phyloP scores from a whole-genome alignment of 371 early-diverging fungal species.

The Mortierella sp. region DNA sequence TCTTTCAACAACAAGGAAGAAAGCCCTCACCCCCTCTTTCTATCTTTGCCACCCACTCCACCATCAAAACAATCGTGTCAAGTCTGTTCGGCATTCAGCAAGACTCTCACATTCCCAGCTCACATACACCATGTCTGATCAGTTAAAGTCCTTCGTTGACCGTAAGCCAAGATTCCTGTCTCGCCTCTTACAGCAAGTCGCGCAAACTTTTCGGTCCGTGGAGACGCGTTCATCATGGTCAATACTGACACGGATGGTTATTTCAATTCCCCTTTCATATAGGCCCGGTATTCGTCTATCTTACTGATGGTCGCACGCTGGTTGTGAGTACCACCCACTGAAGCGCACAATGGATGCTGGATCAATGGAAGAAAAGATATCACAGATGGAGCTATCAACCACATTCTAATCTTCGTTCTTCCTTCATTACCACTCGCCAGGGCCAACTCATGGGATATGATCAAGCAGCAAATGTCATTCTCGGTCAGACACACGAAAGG shows the following conservation, averaged over 20 bases:
- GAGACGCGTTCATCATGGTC: too few relatives aligned
- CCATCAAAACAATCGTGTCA: background rate
- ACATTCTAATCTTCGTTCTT: background rate
- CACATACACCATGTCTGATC: constrained; percentile 29
- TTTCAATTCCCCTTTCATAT: background rate
- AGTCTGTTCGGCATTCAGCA: background rate
- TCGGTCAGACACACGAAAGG: constrained; percentile 44
- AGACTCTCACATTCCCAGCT: background rate
- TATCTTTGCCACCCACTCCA: background rate
- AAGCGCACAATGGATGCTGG: background rate
- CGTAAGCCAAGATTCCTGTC: constrained; percentile 17
- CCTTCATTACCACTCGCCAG: constrained; percentile 6
- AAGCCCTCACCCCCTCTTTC: too few relatives aligned
- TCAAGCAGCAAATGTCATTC: constrained; percentile 43
- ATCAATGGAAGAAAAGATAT: background rate
- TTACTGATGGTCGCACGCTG: constrained; percentile 50
- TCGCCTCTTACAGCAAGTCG: too few relatives aligned
- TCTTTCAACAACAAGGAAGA: too few relatives aligned
- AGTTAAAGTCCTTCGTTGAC: constrained; percentile 33
- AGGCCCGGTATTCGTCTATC: constrained; percentile 46
- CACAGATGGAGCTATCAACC: background rate
- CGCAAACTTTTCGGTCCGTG: too few relatives aligned
- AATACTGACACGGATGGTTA: too few relatives aligned
- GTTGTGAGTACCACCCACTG: constrained; percentile 23
- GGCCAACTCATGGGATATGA: constrained; percentile 47